A percentile compares a stretch with the other conserved stretches of the same genome.
Evolutionary conservation across 164 flowering plant species (phyloP).

Genomic region (Aristolochia californica): DNA sequence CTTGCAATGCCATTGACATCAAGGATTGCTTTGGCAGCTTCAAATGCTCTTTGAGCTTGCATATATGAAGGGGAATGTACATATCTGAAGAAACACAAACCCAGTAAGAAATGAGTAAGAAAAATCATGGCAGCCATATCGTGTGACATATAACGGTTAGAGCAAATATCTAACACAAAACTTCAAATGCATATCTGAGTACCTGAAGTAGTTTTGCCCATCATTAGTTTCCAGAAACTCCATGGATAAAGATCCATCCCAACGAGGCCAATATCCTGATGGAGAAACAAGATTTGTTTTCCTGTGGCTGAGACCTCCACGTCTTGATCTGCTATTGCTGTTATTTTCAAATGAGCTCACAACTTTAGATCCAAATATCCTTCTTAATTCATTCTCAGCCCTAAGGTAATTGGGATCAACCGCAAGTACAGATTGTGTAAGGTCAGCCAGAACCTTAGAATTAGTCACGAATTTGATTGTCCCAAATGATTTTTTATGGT

Average conservation of each 20-base stretch:
- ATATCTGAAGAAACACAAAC: constrained; percentile 31
- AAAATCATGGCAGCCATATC: no score
- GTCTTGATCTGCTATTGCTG: constrained; percentile 54
- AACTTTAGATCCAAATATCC: constrained; percentile 91
- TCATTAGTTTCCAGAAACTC: constrained; percentile 63
- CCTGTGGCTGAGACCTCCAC: constrained; percentile 42
- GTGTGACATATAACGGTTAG: background rate
- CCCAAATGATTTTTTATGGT: constrained; percentile 10
- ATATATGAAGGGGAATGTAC: constrained; percentile 57
- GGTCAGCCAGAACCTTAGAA: constrained; percentile 9
- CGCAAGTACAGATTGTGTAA: constrained; percentile 30
- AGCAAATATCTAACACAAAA: background rate
- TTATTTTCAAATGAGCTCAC: constrained; percentile 71
- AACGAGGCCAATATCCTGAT: constrained; percentile 71
- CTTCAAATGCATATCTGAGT: background rate
- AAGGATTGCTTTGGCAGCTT: constrained; percentile 76
- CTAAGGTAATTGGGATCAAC: constrained; percentile 73
- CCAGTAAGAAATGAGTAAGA: background rate
- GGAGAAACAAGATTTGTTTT: constrained; percentile 71
- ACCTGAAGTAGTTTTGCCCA: constrained; percentile 64
- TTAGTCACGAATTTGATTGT: constrained; percentile 16
- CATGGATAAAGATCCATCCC: constrained; percentile 91
- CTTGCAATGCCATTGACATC: constrained; percentile 72
- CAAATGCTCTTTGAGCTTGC: constrained; percentile 71
- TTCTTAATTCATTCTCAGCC: constrained; percentile 77